These are phyloP conservation scores for Termitomyces sp. DNA, from an alignment of 768 basidiomycete species.

Conservation along the genomic window DNA sequence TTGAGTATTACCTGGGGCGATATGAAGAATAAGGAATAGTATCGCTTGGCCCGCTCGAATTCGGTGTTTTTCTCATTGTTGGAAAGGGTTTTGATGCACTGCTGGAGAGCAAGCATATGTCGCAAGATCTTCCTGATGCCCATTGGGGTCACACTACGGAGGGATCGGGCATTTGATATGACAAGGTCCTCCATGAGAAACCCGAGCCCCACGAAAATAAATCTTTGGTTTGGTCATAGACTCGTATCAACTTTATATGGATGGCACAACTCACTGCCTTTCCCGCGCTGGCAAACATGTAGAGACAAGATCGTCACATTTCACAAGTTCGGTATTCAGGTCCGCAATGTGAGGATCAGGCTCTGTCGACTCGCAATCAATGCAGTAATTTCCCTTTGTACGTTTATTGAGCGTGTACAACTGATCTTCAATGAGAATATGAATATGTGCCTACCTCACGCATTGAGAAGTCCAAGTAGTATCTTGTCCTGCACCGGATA, in stretches of 20 bases:
- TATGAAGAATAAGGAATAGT: conserved; percentile 73
- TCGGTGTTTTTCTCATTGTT: conserved; percentile 55
- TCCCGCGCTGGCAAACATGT: conserved; percentile 58
- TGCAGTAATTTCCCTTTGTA: conserved; percentile 73
- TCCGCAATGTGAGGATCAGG: conserved; percentile 88
- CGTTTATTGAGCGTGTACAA: conserved; percentile 8
- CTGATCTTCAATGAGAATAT: background rate
- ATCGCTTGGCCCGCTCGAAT: conserved; percentile 71
- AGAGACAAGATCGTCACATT: conserved; percentile 66
- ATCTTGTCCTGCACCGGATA: conserved; percentile 76
- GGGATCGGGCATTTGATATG: conserved; percentile 64
- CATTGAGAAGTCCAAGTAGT: conserved; percentile 77
- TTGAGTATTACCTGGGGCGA: conserved; percentile 59
- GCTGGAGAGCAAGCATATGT: conserved; percentile 88
- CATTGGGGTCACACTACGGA: conserved; percentile 62
- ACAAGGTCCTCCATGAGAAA: conserved; percentile 80
- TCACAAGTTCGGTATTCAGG: conserved; percentile 73
- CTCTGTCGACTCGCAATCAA: conserved; percentile 81
- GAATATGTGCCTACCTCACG: conserved; percentile 43
- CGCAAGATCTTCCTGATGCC: conserved; percentile 85
- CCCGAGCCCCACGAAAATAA: conserved; percentile 82
- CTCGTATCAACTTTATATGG: background rate
- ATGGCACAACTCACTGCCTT: conserved; percentile 47
- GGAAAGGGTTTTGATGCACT: conserved; percentile 76
- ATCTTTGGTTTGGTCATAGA: conserved; percentile 39